phyloP scores from a whole-genome alignment of 768 basidiomycete genomes.

The Mycena chlorophos region DNA sequence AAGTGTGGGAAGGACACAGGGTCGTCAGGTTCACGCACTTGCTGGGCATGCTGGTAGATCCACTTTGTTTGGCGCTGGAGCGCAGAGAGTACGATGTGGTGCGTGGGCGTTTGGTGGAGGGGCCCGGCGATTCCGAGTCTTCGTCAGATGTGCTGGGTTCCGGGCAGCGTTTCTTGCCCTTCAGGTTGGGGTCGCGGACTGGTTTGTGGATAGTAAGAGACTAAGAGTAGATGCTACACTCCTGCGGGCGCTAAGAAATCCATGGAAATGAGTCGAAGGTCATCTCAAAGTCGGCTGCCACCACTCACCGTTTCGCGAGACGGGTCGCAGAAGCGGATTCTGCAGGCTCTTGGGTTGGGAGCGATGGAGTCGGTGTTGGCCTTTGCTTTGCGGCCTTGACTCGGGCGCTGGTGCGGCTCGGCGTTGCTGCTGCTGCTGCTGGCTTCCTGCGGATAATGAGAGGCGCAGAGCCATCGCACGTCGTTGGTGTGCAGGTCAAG shows the following conservation, averaged over 20 bases:
- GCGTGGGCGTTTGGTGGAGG: slow-evolving; percentile 64
- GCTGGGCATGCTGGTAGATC: slow-evolving; percentile 69
- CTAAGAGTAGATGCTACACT: slow-evolving; percentile 46
- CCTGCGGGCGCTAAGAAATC: slow-evolving; percentile 56
- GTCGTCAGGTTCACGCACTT: slow-evolving; percentile 46
- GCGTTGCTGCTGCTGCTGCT: slow-evolving; percentile 68
- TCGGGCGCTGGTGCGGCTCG: slow-evolving; percentile 71
- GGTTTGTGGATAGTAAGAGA: slow-evolving; percentile 76
- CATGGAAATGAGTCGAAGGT: slow-evolving; percentile 28
- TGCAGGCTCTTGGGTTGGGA: slow-evolving; percentile 52
- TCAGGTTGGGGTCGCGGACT: slow-evolving; percentile 63
- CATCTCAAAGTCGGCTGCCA: slow-evolving; percentile 25
- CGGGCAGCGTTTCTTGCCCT: slow-evolving; percentile 91
- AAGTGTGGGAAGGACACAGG: slow-evolving; percentile 4
- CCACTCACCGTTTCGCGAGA: slow-evolving; percentile 62
- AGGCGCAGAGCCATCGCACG: slow-evolving; percentile 87
- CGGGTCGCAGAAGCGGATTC: slow-evolving; percentile 51
- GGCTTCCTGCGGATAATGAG: slow-evolving; percentile 69
- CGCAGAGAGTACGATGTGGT: slow-evolving; percentile 67
- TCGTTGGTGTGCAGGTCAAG: slow-evolving; percentile 17
- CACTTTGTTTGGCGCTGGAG: slow-evolving; percentile 49
- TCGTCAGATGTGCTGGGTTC: slow-evolving; percentile 73
- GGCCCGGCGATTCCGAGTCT: slow-evolving; percentile 44
- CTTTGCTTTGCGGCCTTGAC: slow-evolving; percentile 75
- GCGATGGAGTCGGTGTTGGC: too few species aligned